These are phyloP conservation scores for Trebouxia sp. DNA, from an alignment of 139 green algal genomes.

Conservation along the genomic window DNA sequence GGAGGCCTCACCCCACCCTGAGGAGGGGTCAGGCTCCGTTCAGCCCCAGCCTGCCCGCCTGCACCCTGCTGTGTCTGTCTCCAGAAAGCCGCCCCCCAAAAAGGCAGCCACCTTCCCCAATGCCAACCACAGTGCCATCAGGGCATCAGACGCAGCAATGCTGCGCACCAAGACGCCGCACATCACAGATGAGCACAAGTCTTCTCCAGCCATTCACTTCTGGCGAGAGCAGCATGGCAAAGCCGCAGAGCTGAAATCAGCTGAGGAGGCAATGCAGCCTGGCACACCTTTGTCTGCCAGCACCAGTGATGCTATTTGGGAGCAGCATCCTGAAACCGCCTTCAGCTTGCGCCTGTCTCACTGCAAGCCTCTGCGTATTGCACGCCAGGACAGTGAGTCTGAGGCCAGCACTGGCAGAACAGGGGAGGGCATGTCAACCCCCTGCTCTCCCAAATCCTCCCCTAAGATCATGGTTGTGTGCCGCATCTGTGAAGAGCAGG, in stretches of 20 bases:
- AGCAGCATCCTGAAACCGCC: neutral
- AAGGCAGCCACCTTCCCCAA: conserved; percentile 5
- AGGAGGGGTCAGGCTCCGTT: conserved; percentile 16
- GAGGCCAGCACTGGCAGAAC: neutral
- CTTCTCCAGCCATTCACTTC: neutral
- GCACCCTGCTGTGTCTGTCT: neutral
- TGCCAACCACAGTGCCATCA: neutral
- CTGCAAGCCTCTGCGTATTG: neutral
- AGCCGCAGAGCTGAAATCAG: neutral
- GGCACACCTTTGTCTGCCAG: neutral
- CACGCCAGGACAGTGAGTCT: neutral
- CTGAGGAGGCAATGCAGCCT: conserved; percentile 7
- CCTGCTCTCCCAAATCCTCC: conserved; percentile 9
- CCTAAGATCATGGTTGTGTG: conserved; percentile 41
- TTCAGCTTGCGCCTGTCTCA: conserved; percentile 1
- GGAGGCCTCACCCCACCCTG: no score
- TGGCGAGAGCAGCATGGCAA: neutral
- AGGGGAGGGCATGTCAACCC: neutral
- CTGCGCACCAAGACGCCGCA: neutral
- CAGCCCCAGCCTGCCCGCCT: neutral
- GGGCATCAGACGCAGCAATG: neutral
- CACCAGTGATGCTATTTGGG: neutral
- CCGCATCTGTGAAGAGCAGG: conserved; percentile 52
- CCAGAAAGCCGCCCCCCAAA: neutral
- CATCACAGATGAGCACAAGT: neutral